Evolutionary conservation across 1,139 yeast genomes (phyloP).

Genomic region (Candida sojae): DNA sequence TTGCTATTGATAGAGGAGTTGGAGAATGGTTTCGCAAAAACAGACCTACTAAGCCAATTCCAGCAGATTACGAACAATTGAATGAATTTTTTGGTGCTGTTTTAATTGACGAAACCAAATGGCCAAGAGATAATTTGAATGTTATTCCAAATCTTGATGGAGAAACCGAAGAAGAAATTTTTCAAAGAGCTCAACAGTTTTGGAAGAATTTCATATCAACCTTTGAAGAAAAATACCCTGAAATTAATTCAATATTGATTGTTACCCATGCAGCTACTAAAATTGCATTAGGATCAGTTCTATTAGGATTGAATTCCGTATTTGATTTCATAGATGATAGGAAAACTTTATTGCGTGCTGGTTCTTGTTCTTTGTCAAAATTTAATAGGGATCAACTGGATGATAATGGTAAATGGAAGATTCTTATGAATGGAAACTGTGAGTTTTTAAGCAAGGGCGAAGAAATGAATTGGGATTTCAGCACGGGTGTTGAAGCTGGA

Average conservation of each 20-base stretch:
- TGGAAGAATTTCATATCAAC: slow-evolving; percentile 51
- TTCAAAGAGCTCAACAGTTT: slow-evolving; percentile 52
- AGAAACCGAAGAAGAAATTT: slow-evolving; percentile 65
- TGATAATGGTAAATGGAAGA: slow-evolving; percentile 45
- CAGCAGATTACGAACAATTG: slow-evolving; percentile 56
- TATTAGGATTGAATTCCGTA: slow-evolving; percentile 51
- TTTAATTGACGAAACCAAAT: slow-evolving; percentile 36
- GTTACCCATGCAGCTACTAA: slow-evolving; percentile 86
- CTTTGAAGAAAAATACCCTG: slow-evolving; percentile 55
- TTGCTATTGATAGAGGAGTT: slow-evolving; percentile 68
- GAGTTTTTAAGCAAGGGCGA: slow-evolving; percentile 73
- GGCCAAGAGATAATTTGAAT: slow-evolving; percentile 47
- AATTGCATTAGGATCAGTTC: slow-evolving; percentile 72
- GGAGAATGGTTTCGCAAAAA: slow-evolving; percentile 70
- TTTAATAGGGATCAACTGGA: slow-evolving; percentile 16
- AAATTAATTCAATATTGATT: slow-evolving; percentile 55
- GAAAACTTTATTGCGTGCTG: slow-evolving; percentile 43
- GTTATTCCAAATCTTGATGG: slow-evolving; percentile 60
- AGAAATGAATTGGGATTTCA: slow-evolving; percentile 90
- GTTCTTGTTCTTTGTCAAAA: slow-evolving; percentile 48
- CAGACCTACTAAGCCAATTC: slow-evolving; percentile 54
- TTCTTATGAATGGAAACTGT: slow-evolving; percentile 67
- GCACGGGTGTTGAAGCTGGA: slow-evolving; percentile 69
- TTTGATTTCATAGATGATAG: slow-evolving; percentile 50
- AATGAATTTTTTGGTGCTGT: slow-evolving; percentile 49